These are phyloP conservation scores for Rosa chinensis DNA, from an alignment of 306 rosid genomes.

Conservation along the genomic window DNA sequence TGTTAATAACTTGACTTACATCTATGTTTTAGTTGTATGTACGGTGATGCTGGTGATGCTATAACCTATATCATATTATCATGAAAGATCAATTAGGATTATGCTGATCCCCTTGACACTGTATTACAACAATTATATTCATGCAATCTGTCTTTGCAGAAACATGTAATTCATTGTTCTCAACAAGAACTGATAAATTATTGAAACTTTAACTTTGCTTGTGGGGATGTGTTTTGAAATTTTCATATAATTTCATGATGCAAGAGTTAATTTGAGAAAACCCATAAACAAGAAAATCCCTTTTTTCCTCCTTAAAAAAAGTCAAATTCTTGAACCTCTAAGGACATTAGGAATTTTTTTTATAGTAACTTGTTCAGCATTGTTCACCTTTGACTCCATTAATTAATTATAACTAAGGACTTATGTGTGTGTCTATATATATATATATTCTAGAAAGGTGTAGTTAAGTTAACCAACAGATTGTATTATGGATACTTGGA, in stretches of 20 bases:
- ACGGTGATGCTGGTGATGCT: too few species aligned
- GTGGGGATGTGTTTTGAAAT: background rate
- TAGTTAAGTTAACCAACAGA: background rate
- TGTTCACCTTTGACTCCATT: background rate
- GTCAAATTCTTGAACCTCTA: background rate
- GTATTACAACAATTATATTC: background rate
- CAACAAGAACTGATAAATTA: background rate
- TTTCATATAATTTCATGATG: background rate
- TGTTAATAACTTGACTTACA: too few species aligned
- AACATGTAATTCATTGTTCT: slow-evolving; percentile 9
- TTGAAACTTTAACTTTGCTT: slow-evolving; percentile 9
- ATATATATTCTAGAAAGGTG: background rate
- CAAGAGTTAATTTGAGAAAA: background rate
- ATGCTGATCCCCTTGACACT: background rate
- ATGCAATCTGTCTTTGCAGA: background rate
- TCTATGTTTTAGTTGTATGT: background rate
- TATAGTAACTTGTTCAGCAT: background rate
- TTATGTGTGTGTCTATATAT: background rate
- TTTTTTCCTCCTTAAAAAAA: background rate
- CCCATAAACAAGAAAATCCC: background rate
- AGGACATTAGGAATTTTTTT: background rate
- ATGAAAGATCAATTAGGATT: background rate
- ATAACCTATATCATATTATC: background rate
- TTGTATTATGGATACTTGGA: background rate
- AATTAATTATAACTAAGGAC: background rate